These are phyloP conservation scores for Sporothrix variecibatus DNA, from an alignment of 2,329 filamentous ascomycete species.

Conservation along the genomic window DNA sequence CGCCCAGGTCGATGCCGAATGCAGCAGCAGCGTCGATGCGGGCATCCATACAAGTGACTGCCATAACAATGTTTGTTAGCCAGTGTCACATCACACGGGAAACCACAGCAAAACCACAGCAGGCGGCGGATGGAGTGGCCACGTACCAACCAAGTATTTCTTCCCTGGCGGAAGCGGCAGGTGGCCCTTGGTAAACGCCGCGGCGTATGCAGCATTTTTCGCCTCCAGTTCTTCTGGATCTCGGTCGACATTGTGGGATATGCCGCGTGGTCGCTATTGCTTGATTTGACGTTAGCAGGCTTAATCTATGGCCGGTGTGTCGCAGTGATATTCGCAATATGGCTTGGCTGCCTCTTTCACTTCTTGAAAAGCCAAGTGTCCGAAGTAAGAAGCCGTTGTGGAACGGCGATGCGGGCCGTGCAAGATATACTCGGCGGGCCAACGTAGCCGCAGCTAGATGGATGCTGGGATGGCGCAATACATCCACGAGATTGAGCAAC, in stretches of 20 bases:
- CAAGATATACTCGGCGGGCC: background rate
- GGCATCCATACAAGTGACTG: slow-evolving; percentile 81
- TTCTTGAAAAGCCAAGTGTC: background rate
- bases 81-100: background rate
- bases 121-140: background rate
- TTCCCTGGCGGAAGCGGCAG: slow-evolving; percentile 70
- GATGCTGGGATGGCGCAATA: slow-evolving; percentile 20
- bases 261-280: background rate
- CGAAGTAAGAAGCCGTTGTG: background rate
- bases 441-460: background rate
- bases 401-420: background rate
- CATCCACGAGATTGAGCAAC: background rate
- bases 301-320: background rate
- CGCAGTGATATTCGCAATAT: background rate
- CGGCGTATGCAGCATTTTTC: slow-evolving; percentile 36
- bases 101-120: background rate
- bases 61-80: background rate
- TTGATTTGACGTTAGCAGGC: no score
- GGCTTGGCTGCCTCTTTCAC: background rate
- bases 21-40: slow-evolving; percentile 68
- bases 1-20: slow-evolving; percentile 70
- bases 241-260: slow-evolving; percentile 31
- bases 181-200: slow-evolving; percentile 63
- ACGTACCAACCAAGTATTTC: slow-evolving; percentile 64
- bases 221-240: slow-evolving; percentile 36